Conservation (phyloP, 306 rosid genomes). For the Citrullus mucosospermus region DNA sequence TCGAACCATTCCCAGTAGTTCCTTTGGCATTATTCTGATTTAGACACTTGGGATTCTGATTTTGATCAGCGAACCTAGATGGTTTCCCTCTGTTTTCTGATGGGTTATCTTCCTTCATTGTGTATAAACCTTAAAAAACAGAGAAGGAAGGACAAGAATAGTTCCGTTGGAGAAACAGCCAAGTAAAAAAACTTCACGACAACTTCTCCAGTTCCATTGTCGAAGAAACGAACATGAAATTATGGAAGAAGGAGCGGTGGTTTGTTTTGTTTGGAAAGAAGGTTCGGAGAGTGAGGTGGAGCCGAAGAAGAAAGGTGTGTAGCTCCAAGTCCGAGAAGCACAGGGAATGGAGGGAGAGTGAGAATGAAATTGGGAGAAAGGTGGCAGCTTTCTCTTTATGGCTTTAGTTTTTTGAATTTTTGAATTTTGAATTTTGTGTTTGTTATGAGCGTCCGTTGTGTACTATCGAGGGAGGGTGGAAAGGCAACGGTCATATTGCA, state of each 20-base stretch:
- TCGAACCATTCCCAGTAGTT: conserved; percentile 32
- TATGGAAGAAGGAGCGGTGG: neutral
- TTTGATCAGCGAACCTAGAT: conserved; percentile 63
- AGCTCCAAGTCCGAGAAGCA: conserved; percentile 16
- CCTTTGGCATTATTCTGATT: conserved; percentile 27
- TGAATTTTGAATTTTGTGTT: conserved; percentile 53
- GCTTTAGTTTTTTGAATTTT: conserved; percentile 34
- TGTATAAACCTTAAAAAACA: neutral
- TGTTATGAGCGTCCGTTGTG: neutral
- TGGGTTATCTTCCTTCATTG: conserved; percentile 79
- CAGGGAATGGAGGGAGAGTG: neutral
- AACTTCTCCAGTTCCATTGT: neutral
- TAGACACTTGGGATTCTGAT: conserved; percentile 43
- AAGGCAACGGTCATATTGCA: neutral
- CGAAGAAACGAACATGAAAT: neutral
- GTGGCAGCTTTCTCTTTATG: conserved; percentile 31
- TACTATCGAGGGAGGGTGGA: conserved; percentile 24
- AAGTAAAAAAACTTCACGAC: neutral
- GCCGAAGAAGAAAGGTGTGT: neutral
- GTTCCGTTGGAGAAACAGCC: neutral
- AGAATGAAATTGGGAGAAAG: conserved; percentile 10
- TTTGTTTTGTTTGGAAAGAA: neutral
- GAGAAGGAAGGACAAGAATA: neutral
- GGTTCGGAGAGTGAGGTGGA: neutral
- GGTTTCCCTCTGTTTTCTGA: conserved; percentile 45